Evolutionary conservation across 1,284 basidiomycete species (phyloP).

Genomic region (Cutaneotrichosporon spelunceum): DNA sequence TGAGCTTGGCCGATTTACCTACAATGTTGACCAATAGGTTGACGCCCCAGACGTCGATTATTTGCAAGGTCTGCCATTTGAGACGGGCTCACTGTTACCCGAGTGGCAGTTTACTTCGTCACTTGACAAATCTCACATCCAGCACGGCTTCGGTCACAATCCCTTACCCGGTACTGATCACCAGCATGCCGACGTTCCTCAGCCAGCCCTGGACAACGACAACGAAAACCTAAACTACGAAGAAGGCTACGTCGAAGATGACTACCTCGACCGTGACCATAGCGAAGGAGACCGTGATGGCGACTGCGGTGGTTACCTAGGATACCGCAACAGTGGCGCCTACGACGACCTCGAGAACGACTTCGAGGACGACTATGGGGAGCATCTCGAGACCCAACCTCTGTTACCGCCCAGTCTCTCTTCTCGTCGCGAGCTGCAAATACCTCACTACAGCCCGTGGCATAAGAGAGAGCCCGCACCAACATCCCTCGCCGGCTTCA

Average conservation of each 20-base stretch:
- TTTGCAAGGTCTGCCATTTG: background rate
- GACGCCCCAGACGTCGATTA: background rate
- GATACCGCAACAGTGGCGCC: background rate
- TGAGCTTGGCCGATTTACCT: background rate
- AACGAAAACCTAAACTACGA: background rate
- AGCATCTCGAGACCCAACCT: background rate
- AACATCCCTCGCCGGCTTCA: background rate
- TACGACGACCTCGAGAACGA: slow-evolving; percentile 2
- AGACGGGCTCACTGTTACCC: too few species aligned
- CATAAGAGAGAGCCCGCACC: background rate
- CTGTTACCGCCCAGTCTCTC: background rate
- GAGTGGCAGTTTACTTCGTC: background rate
- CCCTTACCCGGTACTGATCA: too few species aligned
- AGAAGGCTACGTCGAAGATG: background rate
- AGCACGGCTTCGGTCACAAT: background rate
- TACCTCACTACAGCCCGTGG: background rate
- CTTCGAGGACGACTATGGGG: background rate
- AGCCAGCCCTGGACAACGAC: background rate
- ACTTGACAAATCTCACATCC: background rate
- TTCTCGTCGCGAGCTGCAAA: background rate
- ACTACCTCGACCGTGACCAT: background rate
- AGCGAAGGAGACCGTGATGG: background rate
- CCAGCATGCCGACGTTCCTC: background rate
- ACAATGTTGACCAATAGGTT: background rate
- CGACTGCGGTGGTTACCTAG: background rate